Evolutionary conservation across 2,329 filamentous ascomycete species (phyloP), one percentile per base, ranked within the genome.

Genomic region (Teratosphaeria nubilosa): DNA sequence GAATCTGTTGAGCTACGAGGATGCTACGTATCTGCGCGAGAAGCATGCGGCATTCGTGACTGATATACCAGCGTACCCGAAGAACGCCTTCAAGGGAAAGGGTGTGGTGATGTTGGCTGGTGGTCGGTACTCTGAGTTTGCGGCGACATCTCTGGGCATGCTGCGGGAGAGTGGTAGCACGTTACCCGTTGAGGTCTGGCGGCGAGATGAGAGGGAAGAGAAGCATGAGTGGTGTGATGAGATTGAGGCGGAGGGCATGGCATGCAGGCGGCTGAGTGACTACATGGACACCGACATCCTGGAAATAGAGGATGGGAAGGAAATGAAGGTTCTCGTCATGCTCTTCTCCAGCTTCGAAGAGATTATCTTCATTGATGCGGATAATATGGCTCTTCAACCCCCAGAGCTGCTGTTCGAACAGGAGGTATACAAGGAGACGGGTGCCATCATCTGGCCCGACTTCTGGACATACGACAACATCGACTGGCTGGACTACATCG

Each of bases 301-400:
- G 16, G 51, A 50, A 3, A 59, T 61, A n/a, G 4, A 54, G 30
- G 58, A 56, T 53, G 53, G 41, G 11, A 56, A 60, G 24, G 51
- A 64, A 4, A 64, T 71, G 9, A 63, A 71, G 13, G 72, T 79
- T 54, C 74, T 80, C 34, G 74, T 77, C 1, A 75, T 80, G 64
- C 68, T 80, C 5, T 77, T 80, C 63, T 78, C 76, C 7, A 76
- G 76, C 0, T 81, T 80, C 56, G 74, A 78, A 59, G 70, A 78
- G 27, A 71, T 80, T 10, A 69, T 80, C 5, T 80, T 78, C 63
- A 66, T 80, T 16, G 78, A 80, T 57, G 76, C 75, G 1, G 78
- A 80, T 54, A 72, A 73, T 48, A 76, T 80, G 41, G 74, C 77
- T 1, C 58, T 79, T 2, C 64, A 70, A 5, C 68, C 73, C 24